These are phyloP conservation scores for Chaetomiaceae sp. DNA, from an alignment of 2,329 filamentous ascomycete species.

Conservation along the genomic window DNA sequence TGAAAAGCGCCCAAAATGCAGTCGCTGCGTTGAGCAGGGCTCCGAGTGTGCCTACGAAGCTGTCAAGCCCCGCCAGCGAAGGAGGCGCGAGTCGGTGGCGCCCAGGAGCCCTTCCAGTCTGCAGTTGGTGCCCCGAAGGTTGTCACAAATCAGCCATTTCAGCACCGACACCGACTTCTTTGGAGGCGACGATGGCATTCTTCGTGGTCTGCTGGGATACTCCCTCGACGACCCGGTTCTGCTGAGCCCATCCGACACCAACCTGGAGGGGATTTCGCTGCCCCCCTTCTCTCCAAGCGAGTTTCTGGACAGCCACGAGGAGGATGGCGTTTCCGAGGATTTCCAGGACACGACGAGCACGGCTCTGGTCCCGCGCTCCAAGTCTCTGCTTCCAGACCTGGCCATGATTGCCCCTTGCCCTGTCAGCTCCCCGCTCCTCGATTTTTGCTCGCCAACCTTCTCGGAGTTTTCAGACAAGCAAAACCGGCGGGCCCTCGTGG, in stretches of 20 bases:
- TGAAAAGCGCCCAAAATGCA: slow-evolving; percentile 46
- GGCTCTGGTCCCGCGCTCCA: slow-evolving; percentile 15
- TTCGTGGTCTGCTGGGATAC: neutral
- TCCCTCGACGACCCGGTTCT: slow-evolving; percentile 12
- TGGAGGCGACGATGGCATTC: slow-evolving; percentile 1
- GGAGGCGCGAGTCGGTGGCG: slow-evolving; percentile 33
- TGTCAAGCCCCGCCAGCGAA: slow-evolving; percentile 40
- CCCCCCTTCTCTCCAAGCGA: slow-evolving; percentile 11
- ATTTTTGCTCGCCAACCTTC: slow-evolving; percentile 50
- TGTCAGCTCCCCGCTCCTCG: slow-evolving; percentile 39
- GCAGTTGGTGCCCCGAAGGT: slow-evolving; percentile 13
- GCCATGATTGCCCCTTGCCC: slow-evolving; percentile 40
- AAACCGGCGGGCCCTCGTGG: slow-evolving; percentile 52
- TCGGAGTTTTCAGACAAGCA: slow-evolving; percentile 52
- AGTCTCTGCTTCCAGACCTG: slow-evolving; percentile 32
- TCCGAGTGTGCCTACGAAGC: slow-evolving; percentile 48
- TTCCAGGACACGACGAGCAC: neutral
- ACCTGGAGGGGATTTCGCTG: slow-evolving; percentile 13
- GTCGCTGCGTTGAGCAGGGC: slow-evolving; percentile 46
- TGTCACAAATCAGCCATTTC: slow-evolving; percentile 21
- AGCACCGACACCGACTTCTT: slow-evolving; percentile 12
- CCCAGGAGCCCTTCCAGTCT: neutral
- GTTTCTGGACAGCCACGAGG: slow-evolving; percentile 1
- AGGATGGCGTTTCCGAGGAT: slow-evolving; percentile 2
- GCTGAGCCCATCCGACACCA: slow-evolving; percentile 16